Conservation (phyloP, 116 monocot genomes). For the Zostera marina region DNA sequence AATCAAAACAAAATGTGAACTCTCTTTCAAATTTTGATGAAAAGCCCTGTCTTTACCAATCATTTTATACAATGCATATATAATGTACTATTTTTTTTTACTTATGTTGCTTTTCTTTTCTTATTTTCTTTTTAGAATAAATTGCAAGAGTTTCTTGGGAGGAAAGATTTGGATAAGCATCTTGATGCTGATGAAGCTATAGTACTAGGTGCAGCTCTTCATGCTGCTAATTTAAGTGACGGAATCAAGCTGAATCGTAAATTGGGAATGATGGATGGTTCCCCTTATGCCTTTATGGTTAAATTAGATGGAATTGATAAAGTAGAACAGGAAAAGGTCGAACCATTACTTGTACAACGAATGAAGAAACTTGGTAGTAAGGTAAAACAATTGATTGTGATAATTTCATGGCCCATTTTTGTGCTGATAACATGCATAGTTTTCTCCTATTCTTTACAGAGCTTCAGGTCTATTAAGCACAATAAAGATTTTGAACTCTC, state of each 20-base stretch:
- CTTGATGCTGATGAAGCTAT: conserved; percentile 99
- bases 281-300: conserved; percentile 70
- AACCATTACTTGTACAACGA: conserved; percentile 54
- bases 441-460: conserved; percentile 15
- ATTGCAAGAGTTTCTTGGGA: conserved; percentile 85
- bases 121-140: conserved; percentile 37
- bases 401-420: not conserved
- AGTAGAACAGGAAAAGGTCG: conserved; percentile 44
- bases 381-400: conserved; percentile 21
- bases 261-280: conserved; percentile 92
- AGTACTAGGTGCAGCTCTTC: conserved; percentile 84
- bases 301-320: conserved; percentile 55
- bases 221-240: conserved; percentile 99
- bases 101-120: not conserved
- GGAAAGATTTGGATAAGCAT: conserved; percentile 73
- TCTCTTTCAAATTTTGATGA: not conserved
- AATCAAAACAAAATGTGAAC: not conserved
- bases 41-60: not conserved
- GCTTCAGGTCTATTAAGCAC: conserved; percentile 79
- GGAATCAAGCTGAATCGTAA: conserved; percentile 98
- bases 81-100: not conserved
- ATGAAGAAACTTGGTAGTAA: conserved; percentile 96
- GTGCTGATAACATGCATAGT: no score
- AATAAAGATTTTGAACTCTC: conserved; percentile 78
- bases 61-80: conserved; percentile 4